phyloP scores from a whole-genome alignment of 805 yeast species.

The Metschnikowia anglica region DNA sequence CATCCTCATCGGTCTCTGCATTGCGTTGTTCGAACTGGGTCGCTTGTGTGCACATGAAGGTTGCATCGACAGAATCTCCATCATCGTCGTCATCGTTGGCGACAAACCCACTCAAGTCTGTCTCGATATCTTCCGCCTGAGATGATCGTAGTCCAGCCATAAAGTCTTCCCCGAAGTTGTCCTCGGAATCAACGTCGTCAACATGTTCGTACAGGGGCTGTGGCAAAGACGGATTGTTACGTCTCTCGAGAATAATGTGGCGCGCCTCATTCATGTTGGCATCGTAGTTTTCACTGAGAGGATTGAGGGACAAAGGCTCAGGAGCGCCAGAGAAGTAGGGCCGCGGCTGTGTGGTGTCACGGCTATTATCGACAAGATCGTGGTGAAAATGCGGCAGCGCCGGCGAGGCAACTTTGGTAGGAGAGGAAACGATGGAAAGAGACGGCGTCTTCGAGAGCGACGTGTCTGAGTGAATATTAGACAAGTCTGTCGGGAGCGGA shows the following conservation, averaged over 20 bases:
- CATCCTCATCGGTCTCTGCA: slow-evolving; percentile 15
- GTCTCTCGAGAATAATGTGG: slow-evolving; percentile 15
- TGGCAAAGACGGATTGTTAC: slow-evolving; percentile 1
- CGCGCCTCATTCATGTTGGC: slow-evolving; percentile 24
- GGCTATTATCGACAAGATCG: not conserved
- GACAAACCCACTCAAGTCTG: slow-evolving; percentile 22
- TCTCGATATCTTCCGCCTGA: slow-evolving; percentile 17
- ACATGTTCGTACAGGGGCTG: not conserved
- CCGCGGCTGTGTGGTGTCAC: not conserved
- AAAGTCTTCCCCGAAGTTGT: slow-evolving; percentile 20
- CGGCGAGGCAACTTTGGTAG: not conserved
- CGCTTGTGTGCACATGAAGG: slow-evolving; percentile 15
- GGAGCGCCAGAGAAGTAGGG: not conserved
- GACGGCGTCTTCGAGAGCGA: slow-evolving; percentile 8
- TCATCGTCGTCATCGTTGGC: slow-evolving; percentile 18
- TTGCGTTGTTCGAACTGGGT: slow-evolving; percentile 11
- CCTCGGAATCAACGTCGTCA: slow-evolving; percentile 19
- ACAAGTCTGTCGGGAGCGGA: slow-evolving; percentile 15
- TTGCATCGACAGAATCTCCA: slow-evolving; percentile 16
- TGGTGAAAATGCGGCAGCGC: not conserved
- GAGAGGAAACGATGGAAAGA: slow-evolving; percentile 9
- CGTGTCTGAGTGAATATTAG: slow-evolving; percentile 11
- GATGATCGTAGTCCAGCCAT: slow-evolving; percentile 21
- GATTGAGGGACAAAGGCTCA: slow-evolving; percentile 3
- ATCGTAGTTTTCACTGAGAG: slow-evolving; percentile 1